Base-by-base conservation (phyloP, 257 asterid genomes). In the Fraxinus excelsior region DNA sequence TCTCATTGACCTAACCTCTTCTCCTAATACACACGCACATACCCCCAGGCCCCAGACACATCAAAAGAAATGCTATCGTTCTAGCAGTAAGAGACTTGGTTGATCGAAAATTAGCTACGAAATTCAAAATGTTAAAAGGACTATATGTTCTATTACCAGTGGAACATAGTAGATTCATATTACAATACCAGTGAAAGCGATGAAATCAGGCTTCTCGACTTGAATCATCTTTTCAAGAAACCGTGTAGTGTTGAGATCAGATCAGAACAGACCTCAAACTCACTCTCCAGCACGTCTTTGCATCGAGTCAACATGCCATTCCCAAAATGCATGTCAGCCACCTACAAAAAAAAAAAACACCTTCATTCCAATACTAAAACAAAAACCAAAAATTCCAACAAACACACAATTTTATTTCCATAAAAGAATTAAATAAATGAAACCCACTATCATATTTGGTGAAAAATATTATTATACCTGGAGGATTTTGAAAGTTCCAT, bases 281-380 rank as follows among this genome's bases (percentile, higher is more conserved):
- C 97, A 70, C 75, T 80, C 29, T 87, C 89, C 89, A 88, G 65
- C 74, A 94, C 97, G 56, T 94, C 99, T 66, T 97, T 85, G 81
- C 99, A 94, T 66, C 94, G 90, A 80, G 97, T 94, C 81, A 87
- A 42, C 85, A 81, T 81, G 76, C 99, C 97, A 78, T 94, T 94
- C 66, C 99, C 99, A 31, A 84, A 91, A 82, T 94, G 99, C 97
- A 92, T 90, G 90, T 94, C 99, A 28, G 99, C 99, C 62, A 92
- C 99, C 97, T 92, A n/a, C 40, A n/a, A 82, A 78, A 78, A 66
- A 78, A 78, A 66, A 7, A 37, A 4, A 62, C 53, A 66, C 66
- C 73, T 71, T 70, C 31, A 25, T 4, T 26, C 32, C 67, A 51
- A 79, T 3, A 64, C 60, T 44, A 62, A 70, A 31, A 51, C 19